Conservation (phyloP, 305 asterid genomes). For the Caryopteris hybrid region DNA sequence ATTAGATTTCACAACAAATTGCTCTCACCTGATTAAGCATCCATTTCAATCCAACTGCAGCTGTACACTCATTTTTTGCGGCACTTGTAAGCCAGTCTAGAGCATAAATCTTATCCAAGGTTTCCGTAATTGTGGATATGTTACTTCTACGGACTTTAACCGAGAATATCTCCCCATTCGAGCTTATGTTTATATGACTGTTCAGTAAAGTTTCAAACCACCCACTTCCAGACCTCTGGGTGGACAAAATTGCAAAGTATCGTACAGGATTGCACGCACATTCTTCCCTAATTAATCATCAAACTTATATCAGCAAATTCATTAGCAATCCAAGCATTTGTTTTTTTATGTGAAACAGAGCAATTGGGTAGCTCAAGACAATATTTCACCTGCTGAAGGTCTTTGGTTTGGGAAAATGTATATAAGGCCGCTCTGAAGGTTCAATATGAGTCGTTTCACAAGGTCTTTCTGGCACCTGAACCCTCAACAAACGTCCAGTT, state of each 20-base stretch:
- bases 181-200: conserved; percentile 77
- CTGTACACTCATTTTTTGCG: conserved; percentile 92
- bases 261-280: conserved; percentile 86
- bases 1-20: neutral
- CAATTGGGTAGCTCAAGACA: conserved; percentile 1
- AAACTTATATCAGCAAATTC: conserved; percentile 17
- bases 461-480: conserved; percentile 52
- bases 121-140: conserved; percentile 55
- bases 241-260: conserved; percentile 71
- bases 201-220: conserved; percentile 89
- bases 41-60: conserved; percentile 96
- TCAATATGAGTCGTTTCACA: conserved; percentile 46
- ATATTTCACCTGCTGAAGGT: conserved; percentile 64
- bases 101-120: conserved; percentile 72
- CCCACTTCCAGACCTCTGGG: conserved; percentile 95
- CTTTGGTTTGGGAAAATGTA: conserved; percentile 80
- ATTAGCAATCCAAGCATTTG: neutral
- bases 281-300: conserved; percentile 53
- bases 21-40: conserved; percentile 81
- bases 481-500: conserved; percentile 28
- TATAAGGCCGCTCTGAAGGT: conserved; percentile 53
- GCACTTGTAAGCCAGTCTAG: conserved; percentile 80
- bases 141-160: conserved; percentile 62
- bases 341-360: too few relatives aligned
- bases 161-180: conserved; percentile 89